Conservation (phyloP, 495 filamentous ascomycete species). For the Penicillium coprophilum region DNA sequence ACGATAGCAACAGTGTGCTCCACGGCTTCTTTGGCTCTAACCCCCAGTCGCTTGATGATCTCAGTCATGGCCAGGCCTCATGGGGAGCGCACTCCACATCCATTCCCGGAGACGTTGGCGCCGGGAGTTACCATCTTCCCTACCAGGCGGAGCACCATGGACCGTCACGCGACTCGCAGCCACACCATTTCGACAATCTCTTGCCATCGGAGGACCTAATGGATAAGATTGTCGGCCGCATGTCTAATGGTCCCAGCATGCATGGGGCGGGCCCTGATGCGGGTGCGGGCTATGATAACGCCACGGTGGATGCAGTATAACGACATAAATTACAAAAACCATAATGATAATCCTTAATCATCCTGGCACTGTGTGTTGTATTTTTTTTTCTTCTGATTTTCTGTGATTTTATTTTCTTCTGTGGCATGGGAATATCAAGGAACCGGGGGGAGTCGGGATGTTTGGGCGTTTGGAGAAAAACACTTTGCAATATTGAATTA, state of each 20-base stretch:
- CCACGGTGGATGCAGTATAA: constrained; percentile 39
- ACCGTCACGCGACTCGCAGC: constrained; percentile 38
- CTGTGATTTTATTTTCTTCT: constrained; percentile 7
- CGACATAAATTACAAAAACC: constrained; percentile 11
- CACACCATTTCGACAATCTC: constrained; percentile 38
- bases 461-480: background rate
- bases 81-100: constrained; percentile 39
- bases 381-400: too few relatives aligned
- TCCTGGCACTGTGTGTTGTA: constrained; percentile 25
- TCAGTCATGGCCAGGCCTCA: constrained; percentile 35
- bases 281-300: constrained; percentile 33
- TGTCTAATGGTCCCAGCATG: constrained; percentile 38
- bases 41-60: constrained; percentile 40
- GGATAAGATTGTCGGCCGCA: constrained; percentile 42
- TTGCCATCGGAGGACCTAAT: constrained; percentile 43
- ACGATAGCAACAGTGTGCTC: constrained; percentile 40
- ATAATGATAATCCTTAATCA: constrained; percentile 38
- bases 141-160: constrained; percentile 38
- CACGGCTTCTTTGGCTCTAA: constrained; percentile 36
- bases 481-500: background rate
- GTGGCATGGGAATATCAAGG: background rate
- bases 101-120: constrained; percentile 34
- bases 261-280: constrained; percentile 43
- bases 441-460: background rate
- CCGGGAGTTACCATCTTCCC: constrained; percentile 37